Conservation (phyloP, 805 yeast genomes). For the Yarrowia divulgata region DNA sequence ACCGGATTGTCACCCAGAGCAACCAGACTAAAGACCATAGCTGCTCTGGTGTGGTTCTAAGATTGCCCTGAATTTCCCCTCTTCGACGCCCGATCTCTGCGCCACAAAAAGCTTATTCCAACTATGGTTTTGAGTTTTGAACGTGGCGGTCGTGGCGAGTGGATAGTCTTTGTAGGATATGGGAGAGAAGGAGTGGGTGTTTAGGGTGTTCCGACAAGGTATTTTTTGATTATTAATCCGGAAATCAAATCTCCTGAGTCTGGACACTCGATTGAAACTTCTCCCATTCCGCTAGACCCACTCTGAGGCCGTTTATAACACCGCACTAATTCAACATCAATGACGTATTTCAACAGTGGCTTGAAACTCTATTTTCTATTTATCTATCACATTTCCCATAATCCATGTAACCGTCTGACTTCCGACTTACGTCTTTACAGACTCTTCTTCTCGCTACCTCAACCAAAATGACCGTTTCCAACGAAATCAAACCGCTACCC, state of each 20-base stretch:
- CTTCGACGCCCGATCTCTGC: constrained; percentile 19
- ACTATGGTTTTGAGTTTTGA: neutral
- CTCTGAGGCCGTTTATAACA: neutral
- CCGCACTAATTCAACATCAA: constrained; percentile 1
- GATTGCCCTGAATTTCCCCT: constrained; percentile 29
- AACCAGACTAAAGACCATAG: too few species aligned
- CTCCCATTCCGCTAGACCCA: too few species aligned
- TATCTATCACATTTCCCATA: neutral
- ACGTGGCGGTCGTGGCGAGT: constrained; percentile 24
- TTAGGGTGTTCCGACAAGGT: neutral
- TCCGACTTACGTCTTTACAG: neutral
- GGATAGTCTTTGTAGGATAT: neutral
- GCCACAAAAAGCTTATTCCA: constrained; percentile 2
- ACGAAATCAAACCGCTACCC: constrained; percentile 23
- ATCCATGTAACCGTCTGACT: neutral
- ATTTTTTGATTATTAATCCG: neutral
- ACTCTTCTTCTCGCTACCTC: neutral
- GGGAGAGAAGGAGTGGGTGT: neutral
- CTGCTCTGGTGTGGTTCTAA: neutral
- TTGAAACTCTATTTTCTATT: constrained; percentile 2
- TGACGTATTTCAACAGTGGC: constrained; percentile 17
- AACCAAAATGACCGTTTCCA: constrained; percentile 8
- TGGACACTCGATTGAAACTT: neutral
- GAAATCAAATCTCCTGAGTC: neutral
- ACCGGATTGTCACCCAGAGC: too few species aligned